Evolutionary conservation across 2,329 filamentous ascomycete species (phyloP), one percentile per base, ranked within the genome.

Genomic region (Keithomyces neogunnii): DNA sequence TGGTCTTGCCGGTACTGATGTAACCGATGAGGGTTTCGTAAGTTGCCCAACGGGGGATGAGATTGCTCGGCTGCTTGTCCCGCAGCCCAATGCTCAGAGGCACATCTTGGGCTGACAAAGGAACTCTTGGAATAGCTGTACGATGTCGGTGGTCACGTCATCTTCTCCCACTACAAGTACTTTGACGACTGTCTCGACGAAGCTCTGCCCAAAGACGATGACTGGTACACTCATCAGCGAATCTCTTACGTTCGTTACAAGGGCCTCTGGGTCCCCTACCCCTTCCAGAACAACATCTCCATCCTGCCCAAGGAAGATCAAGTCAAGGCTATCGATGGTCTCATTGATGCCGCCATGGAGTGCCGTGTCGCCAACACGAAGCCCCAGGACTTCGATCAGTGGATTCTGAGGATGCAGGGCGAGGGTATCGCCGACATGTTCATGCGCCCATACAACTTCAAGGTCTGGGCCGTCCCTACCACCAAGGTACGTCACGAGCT

Each of bases 161-260:
- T 96, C 76, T 96, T 96, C 82, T 96, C 91, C 63, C 91, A 96
- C 82, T 99, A 99, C 86, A 96, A 96, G 78, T 99, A 99, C 84
- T 99, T 99, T 71, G 93, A 99, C 75, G 93, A 99, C 78, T 95
- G 89, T 77, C 86, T 99, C 68, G 82, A 97, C 70, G 93, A 99
- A 80, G 93, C 93, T 49, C 85, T 99, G 42, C 93, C 93, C 64
- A 89, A 89, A 66, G 83, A 90, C 53, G 86, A 89, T 54, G 93
- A 99, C 76, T 99, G 93, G 93, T 97, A 87, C 75, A 89, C 84
- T 59, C 93, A 99, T 78, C 87, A 99, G 80, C 91, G 93, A 69
- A 93, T 99, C 74, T 99, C 93, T 57, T 99, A 99, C 71, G 92
- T 99, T 62, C 91, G 93, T 68, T 96, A 90, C 86, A 92, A 95